These are phyloP conservation scores for Lactarius evosmus DNA, from an alignment of 768 basidiomycete genomes.

Conservation along the genomic window DNA sequence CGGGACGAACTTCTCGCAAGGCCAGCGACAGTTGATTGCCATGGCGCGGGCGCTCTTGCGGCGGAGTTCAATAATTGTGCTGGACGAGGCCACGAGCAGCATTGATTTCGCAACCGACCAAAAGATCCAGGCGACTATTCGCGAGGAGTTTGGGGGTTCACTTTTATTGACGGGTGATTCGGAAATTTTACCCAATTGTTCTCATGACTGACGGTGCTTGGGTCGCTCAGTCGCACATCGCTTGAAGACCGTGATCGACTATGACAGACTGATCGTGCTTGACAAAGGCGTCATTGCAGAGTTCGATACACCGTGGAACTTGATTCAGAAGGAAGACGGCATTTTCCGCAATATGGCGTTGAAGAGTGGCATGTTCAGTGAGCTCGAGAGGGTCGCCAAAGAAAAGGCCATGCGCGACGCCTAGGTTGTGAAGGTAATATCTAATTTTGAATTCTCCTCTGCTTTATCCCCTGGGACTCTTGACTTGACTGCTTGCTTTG, in stretches of 20 bases:
- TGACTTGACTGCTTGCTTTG: background rate
- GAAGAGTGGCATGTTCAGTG: constrained; percentile 60
- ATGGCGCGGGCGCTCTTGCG: constrained; percentile 80
- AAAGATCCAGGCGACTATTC: constrained; percentile 85
- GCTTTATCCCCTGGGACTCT: background rate
- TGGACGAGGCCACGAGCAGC: constrained; percentile 84
- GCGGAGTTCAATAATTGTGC: constrained; percentile 66
- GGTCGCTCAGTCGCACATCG: constrained; percentile 61
- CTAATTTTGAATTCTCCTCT: background rate
- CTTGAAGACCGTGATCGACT: constrained; percentile 74
- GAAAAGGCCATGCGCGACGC: constrained; percentile 34
- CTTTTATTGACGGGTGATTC: constrained; percentile 63
- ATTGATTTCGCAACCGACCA: constrained; percentile 87
- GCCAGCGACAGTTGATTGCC: constrained; percentile 84
- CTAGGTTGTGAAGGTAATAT: background rate
- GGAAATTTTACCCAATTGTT: constrained; percentile 31
- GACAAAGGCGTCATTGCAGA: constrained; percentile 56
- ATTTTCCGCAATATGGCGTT: constrained; percentile 52
- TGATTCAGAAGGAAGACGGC: constrained; percentile 46
- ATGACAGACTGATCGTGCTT: constrained; percentile 76
- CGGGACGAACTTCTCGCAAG: constrained; percentile 89
- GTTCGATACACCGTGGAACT: constrained; percentile 51
- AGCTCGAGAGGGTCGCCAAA: constrained; percentile 58
- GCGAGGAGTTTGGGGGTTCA: constrained; percentile 77
- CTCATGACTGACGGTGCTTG: constrained; percentile 18